These are phyloP conservation scores for Gelatoporia subvermispora DNA, from an alignment of 768 basidiomycete genomes.

Conservation along the genomic window DNA sequence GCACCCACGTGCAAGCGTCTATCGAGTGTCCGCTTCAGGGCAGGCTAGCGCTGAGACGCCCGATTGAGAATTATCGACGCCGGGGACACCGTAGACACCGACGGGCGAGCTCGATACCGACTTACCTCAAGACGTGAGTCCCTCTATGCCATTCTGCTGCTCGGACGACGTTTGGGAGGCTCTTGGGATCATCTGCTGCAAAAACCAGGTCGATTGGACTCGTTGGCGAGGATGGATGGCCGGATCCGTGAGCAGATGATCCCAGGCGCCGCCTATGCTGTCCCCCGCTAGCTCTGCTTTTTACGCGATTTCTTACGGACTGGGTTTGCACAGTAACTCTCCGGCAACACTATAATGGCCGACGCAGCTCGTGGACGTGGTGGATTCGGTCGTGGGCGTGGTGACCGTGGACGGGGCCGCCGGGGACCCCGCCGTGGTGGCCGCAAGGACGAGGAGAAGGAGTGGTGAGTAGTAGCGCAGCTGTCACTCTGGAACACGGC, in stretches of 20 bases:
- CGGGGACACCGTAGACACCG: constrained; percentile 8
- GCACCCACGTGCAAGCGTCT: no score
- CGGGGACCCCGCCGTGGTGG: constrained; percentile 89
- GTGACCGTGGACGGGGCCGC: constrained; percentile 62
- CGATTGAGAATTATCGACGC: not conserved
- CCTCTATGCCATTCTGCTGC: constrained; percentile 8
- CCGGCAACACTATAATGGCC: constrained; percentile 54
- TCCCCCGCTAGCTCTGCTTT: not conserved
- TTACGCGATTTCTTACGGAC: constrained; percentile 14
- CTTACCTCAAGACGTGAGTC: constrained; percentile 37
- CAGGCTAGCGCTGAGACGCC: not conserved
- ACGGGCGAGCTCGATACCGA: constrained; percentile 24
- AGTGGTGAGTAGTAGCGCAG: constrained; percentile 62
- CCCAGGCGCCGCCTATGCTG: not conserved
- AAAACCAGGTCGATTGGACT: not conserved
- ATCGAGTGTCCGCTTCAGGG: not conserved
- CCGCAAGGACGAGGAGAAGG: constrained; percentile 99
- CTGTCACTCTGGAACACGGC: constrained; percentile 1
- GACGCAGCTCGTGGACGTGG: constrained; percentile 85
- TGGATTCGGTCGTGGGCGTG: constrained; percentile 78
- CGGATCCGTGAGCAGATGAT: constrained; percentile 6
- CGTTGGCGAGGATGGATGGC: constrained; percentile 12
- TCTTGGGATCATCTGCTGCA: not conserved
- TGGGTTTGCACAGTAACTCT: constrained; percentile 11
- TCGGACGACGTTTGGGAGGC: not conserved